Conservation (phyloP, 306 rosid genomes). For the Vachellia pachyceras region DNA sequence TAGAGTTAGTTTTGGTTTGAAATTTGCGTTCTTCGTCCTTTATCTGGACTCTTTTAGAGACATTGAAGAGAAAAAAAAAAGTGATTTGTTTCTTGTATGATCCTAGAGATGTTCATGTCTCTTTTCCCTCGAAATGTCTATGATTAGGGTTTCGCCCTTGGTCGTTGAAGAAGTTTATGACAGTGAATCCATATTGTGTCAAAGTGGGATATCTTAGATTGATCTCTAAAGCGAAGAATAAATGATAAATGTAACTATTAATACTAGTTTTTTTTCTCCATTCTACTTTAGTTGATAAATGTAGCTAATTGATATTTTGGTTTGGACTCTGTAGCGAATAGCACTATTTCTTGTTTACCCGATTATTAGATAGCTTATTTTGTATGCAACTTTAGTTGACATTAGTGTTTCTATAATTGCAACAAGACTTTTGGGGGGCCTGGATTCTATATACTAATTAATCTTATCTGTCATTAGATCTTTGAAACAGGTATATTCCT, state of each 20-base stretch:
- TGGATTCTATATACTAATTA: background rate
- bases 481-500: background rate
- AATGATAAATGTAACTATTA: background rate
- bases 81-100: background rate
- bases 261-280: no score
- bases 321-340: background rate
- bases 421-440: background rate
- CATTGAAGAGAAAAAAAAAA: background rate
- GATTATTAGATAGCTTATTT: background rate
- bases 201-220: background rate
- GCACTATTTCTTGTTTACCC: background rate
- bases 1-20: background rate
- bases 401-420: background rate
- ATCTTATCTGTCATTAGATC: background rate
- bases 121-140: background rate
- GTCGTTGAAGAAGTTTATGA: background rate
- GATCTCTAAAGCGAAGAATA: background rate
- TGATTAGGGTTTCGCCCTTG: background rate
- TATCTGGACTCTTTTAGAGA: background rate
- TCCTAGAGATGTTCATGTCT: background rate
- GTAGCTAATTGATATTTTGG: background rate
- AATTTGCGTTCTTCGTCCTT: background rate
- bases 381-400: background rate
- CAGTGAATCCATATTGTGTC: background rate
- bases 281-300: background rate